These are phyloP conservation scores for Lepidium didymum DNA, from an alignment of 345 rosid species.

Conservation along the genomic window DNA sequence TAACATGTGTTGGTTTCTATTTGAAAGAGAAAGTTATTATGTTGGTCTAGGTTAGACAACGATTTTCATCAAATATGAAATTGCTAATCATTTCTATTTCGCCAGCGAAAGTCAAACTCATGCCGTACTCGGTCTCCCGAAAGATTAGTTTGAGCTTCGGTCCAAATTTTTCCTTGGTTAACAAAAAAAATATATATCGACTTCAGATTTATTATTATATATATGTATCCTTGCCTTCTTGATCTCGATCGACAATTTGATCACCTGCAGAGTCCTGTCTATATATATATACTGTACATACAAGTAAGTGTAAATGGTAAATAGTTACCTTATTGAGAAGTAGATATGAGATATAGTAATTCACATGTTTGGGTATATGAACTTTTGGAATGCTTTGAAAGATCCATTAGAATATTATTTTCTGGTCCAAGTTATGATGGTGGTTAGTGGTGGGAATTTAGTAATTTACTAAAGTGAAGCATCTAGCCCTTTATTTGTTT, in stretches of 20 bases:
- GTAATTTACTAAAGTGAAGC: conserved; percentile 28
- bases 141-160: too few species aligned
- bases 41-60: too few species aligned
- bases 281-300: not conserved
- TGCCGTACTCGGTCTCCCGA: too few species aligned
- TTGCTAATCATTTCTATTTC: too few species aligned
- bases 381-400: conserved; percentile 6
- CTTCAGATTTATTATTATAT: not conserved
- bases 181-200: too few species aligned
- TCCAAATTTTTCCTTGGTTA: too few species aligned
- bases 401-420: conserved; percentile 13
- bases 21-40: too few species aligned
- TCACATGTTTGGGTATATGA: not conserved
- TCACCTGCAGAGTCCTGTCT: not conserved
- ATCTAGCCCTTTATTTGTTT: conserved; percentile 13
- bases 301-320: not conserved
- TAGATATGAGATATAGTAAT: not conserved
- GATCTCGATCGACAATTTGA: not conserved
- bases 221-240: not conserved
- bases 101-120: too few species aligned
- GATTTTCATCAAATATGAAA: too few species aligned
- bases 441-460: conserved; percentile 25
- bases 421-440: conserved; percentile 31
- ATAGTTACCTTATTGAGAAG: not conserved
- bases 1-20: too few species aligned